Evolutionary conservation across 345 rosid genomes (phyloP).

Genomic region (Hevea brasiliensis): DNA sequence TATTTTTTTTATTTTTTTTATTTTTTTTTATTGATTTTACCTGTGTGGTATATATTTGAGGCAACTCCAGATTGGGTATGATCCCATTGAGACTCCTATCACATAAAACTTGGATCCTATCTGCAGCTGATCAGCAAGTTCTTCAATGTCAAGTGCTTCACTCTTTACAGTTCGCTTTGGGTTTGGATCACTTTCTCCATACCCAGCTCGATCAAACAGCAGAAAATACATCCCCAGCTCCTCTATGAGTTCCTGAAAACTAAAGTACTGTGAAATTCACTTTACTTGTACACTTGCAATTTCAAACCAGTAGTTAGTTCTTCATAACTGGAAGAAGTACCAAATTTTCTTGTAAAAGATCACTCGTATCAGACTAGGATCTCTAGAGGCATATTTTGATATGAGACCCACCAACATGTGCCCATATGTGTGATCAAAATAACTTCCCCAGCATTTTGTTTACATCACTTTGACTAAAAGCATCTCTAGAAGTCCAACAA

Average conservation of each 20-base stretch:
- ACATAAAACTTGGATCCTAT: conserved; percentile 67
- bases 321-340: background rate
- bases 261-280: conserved; percentile 34
- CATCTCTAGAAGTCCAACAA: too few relatives aligned
- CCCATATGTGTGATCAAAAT: background rate
- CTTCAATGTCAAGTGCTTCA: conserved; percentile 74
- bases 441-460: background rate
- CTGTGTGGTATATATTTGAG: conserved; percentile 85
- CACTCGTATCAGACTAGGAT: background rate
- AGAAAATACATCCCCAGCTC: conserved; percentile 66
- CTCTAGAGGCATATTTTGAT: background rate
- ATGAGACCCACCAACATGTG: background rate
- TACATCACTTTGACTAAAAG: background rate
- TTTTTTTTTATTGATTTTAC: too few relatives aligned
- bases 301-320: conserved; percentile 6
- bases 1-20: too few relatives aligned
- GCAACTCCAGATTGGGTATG: conserved; percentile 83
- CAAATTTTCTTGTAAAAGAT: background rate
- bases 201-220: conserved; percentile 86
- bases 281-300: background rate
- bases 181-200: conserved; percentile 83
- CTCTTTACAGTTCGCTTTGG: conserved; percentile 65
- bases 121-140: conserved; percentile 70
- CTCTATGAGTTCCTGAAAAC: conserved; percentile 68
- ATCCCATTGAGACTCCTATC: conserved; percentile 88